These are phyloP conservation scores for Pugionium dolabratum DNA, from an alignment of 345 rosid genomes.

Conservation along the genomic window DNA sequence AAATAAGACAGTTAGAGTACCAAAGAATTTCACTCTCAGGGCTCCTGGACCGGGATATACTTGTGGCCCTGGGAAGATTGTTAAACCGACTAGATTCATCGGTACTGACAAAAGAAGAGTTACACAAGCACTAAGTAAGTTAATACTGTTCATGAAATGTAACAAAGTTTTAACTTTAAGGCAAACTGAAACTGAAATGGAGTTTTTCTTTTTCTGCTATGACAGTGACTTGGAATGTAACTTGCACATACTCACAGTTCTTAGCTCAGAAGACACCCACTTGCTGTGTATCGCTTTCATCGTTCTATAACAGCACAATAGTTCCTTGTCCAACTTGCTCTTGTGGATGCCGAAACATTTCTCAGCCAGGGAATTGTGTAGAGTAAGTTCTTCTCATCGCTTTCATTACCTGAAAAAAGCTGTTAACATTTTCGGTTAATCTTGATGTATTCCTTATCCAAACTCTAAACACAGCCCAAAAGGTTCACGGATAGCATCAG, in stretches of 20 bases:
- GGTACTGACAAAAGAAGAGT: constrained; percentile 63
- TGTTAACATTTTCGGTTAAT: constrained; percentile 17
- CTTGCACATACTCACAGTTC: constrained; percentile 85
- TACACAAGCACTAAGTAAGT: constrained; percentile 76
- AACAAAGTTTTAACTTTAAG: not conserved
- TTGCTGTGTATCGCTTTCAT: constrained; percentile 82
- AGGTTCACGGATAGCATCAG: constrained; percentile 40
- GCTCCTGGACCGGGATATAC: constrained; percentile 85
- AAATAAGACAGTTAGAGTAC: constrained; percentile 72
- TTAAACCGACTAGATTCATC: constrained; percentile 62
- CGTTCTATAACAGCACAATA: constrained; percentile 75
- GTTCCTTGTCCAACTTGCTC: constrained; percentile 74
- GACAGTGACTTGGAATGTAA: constrained; percentile 91
- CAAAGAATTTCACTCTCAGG: constrained; percentile 64
- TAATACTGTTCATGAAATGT: constrained; percentile 15
- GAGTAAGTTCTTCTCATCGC: constrained; percentile 49
- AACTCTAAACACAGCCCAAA: constrained; percentile 19
- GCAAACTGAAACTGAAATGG: constrained; percentile 7
- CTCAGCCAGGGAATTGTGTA: constrained; percentile 53
- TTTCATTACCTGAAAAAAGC: constrained; percentile 38
- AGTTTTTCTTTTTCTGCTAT: constrained; percentile 4
- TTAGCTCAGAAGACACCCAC: constrained; percentile 71
- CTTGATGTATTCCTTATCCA: not conserved
- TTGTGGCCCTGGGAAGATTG: constrained; percentile 74
- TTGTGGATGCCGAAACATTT: constrained; percentile 71